A percentile compares a stretch with the other conserved stretches of the same genome.
These are phyloP conservation scores for Talaromyces liani DNA, from an alignment of 495 filamentous ascomycete genomes.

Conservation along the genomic window DNA sequence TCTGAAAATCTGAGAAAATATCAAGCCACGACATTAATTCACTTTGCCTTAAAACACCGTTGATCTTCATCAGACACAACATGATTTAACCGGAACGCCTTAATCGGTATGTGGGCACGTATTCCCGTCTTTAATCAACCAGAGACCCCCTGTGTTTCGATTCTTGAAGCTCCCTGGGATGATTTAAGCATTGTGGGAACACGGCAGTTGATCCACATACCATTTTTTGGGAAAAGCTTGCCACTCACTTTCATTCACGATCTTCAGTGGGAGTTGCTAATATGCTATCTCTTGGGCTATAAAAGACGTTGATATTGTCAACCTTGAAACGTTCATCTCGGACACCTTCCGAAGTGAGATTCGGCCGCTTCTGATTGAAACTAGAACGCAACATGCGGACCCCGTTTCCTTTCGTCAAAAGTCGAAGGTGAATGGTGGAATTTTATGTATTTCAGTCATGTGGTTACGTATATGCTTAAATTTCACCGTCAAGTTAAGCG, in stretches of 20 bases:
- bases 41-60: neutral
- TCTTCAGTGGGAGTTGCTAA: neutral
- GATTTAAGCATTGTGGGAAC: neutral
- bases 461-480: neutral
- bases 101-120: neutral
- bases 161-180: neutral
- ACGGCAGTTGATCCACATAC: neutral
- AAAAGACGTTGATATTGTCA: neutral
- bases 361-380: neutral
- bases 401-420: neutral
- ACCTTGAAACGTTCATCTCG: neutral
- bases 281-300: too few species aligned
- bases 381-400: neutral
- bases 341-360: neutral
- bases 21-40: neutral
- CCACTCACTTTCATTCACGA: neutral
- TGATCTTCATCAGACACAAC: neutral
- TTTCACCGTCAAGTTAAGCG: neutral
- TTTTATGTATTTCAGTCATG: neutral
- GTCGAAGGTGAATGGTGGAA: neutral
- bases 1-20: neutral
- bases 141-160: neutral
- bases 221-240: neutral
- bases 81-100: neutral
- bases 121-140: neutral